Percentiles rank a stretch among this genome's conserved stretches.
Conservation (phyloP, 495 filamentous ascomycete genomes). For the Rhypophila decipiens region DNA sequence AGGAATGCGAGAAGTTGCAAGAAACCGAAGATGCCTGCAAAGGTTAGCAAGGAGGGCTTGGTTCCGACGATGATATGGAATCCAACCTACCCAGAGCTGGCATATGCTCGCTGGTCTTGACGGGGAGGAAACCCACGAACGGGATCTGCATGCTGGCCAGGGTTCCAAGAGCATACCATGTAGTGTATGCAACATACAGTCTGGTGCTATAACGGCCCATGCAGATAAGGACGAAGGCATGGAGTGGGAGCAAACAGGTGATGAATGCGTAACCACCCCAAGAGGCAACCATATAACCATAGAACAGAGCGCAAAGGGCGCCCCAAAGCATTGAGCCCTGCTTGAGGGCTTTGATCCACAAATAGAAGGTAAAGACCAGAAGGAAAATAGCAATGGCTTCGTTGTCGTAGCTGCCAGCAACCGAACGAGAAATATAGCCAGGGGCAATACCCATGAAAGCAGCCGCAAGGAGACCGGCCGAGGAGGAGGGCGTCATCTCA, state of each 20-base stretch:
- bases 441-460: conserved; percentile 96
- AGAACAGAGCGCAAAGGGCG: conserved; percentile 89
- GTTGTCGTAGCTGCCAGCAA: conserved; percentile 99
- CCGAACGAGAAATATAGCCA: conserved; percentile 95
- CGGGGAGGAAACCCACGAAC: conserved; percentile 94
- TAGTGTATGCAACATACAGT: conserved; percentile 92
- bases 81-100: conserved; percentile 71
- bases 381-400: conserved; percentile 99
- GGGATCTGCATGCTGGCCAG: conserved; percentile 99
- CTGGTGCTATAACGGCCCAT: conserved; percentile 96
- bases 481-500: conserved; percentile 88
- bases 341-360: conserved; percentile 99
- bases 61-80: neutral
- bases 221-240: conserved; percentile 89
- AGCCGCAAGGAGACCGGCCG: conserved; percentile 90
- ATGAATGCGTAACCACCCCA: conserved; percentile 99
- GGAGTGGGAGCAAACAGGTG: conserved; percentile 92
- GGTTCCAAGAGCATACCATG: conserved; percentile 96
- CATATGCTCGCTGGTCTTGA: conserved; percentile 98
- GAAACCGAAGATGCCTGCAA: conserved; percentile 84
- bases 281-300: conserved; percentile 99
- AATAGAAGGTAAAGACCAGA: conserved; percentile 95
- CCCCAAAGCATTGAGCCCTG: conserved; percentile 94
- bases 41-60: conserved; percentile 21
- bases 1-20: conserved; percentile 91